These are phyloP conservation scores for Apophysomyces sp. DNA, from an alignment of 371 early-diverging fungal genomes.

Conservation along the genomic window DNA sequence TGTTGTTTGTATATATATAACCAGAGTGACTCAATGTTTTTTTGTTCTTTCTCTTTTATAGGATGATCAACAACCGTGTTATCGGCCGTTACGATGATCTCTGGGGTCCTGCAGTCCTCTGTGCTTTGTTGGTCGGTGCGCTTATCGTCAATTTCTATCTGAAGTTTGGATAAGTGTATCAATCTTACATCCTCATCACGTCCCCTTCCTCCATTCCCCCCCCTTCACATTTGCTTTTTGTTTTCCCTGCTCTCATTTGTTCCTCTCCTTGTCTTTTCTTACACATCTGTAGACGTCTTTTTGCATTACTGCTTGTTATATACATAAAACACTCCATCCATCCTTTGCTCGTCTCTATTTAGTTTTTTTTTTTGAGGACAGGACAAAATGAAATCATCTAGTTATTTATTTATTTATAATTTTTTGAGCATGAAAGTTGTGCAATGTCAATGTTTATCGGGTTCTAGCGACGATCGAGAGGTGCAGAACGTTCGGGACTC, in stretches of 20 bases:
- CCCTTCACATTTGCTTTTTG: neutral
- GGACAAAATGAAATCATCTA: neutral
- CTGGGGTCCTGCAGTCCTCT: conserved; percentile 76
- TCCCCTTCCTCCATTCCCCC: neutral
- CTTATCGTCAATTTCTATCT: conserved; percentile 30
- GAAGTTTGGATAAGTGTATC: conserved; percentile 9
- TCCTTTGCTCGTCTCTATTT: neutral
- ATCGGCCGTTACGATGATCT: conserved; percentile 53
- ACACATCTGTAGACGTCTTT: neutral
- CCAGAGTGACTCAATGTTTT: too few species aligned
- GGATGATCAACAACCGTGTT: conserved; percentile 55
- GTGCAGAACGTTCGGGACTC: too few species aligned
- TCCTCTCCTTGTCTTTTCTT: neutral
- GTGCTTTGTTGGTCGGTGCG: conserved; percentile 68
- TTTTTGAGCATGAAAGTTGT: too few species aligned
- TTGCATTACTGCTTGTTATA: neutral
- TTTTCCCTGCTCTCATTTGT: neutral
- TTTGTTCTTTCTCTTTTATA: conserved; percentile 20
- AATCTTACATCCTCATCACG: neutral
- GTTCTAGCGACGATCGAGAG: neutral
- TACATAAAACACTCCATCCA: neutral
- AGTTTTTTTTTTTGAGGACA: too few species aligned
- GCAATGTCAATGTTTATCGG: too few species aligned
- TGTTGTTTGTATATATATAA: too few species aligned
- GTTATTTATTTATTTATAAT: too few species aligned